Evolutionary conservation across 139 green algal species (phyloP), one percentile per base, ranked within the genome.

Genomic region (Marvania coccoides): DNA sequence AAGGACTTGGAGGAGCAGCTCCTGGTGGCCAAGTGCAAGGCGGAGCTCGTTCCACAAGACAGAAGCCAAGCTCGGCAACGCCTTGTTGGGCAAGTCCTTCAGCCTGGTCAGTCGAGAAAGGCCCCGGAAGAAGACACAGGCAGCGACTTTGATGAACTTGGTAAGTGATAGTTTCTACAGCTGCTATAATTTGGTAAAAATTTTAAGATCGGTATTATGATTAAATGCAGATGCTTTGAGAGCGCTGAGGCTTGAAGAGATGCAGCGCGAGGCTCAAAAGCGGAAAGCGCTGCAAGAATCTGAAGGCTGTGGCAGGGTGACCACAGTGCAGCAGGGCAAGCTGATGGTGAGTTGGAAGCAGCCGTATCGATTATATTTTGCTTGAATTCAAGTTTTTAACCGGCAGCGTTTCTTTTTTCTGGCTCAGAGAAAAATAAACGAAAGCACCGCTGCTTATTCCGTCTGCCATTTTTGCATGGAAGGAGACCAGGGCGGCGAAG

Each of bases 1-100:
- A 24, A 62, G 7, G 70, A 76, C 28, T 37, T 69, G 4, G 55
- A 76, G 53, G 29, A 51, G 31, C 40, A 51, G 15, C 40, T 45
- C 2, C 2, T 59, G 26, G 61, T 47, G 15, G 65, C 55, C 38
- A 31, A 62, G 24, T 8, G 67, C 7, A 77, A 70, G n/a, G 70
- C 65, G 4, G 24, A 30, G 55, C 45, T 77, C 7, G 56, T 28
- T 19, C 40, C 59, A 10, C 33, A 39, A 36, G 70, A 77, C 42
- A 34, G 54, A 15, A 77, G 65, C 70, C 48, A 59, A 59, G 12
- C 48, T 12, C 48, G 48, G 37, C 48, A 59, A 59, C 9, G 48
- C 35, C 12, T 59, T 9, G 48, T 31, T 23, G 48, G 9, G 10
- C 48, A 59, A 12, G 48, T 59, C 9, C 42, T 19, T 51, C 19